These are phyloP conservation scores for Thalassiosira hispida DNA, from an alignment of 352 stramenopile species.

Conservation along the genomic window DNA sequence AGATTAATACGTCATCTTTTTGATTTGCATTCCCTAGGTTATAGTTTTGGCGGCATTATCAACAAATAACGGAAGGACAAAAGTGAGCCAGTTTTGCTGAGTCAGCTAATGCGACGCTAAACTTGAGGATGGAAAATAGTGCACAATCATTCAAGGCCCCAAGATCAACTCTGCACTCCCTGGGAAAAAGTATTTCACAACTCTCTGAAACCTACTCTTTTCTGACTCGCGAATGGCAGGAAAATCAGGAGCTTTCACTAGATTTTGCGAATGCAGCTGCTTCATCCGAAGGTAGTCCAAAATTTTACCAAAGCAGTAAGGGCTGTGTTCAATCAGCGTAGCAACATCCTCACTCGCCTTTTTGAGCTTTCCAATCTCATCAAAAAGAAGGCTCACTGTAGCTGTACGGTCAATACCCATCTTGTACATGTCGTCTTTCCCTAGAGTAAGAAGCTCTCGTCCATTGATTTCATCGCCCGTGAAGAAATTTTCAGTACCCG, in stretches of 20 bases:
- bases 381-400: conserved; percentile 10
- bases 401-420: conserved; percentile 29
- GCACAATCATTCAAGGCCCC: too few relatives aligned
- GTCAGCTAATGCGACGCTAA: too few relatives aligned
- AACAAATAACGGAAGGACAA: too few relatives aligned
- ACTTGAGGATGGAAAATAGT: too few relatives aligned
- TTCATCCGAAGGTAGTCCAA: conserved; percentile 39
- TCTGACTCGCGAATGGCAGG: conserved; percentile 8
- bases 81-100: too few relatives aligned
- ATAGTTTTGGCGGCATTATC: too few relatives aligned
- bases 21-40: too few relatives aligned
- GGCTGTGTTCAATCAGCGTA: conserved; percentile 33
- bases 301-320: conserved; percentile 50
- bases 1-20: too few relatives aligned
- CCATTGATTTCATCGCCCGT: conserved; percentile 26
- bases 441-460: conserved; percentile 16
- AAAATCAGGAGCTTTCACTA: conserved; percentile 20
- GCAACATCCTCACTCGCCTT: not conserved
- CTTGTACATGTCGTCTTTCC: conserved; percentile 28
- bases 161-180: conserved; percentile 2
- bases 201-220: conserved; percentile 38
- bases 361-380: conserved; percentile 33
- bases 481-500: conserved; percentile 7
- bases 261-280: not conserved
- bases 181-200: conserved; percentile 46